Percentiles rank a stretch among this genome's conserved stretches.
These are phyloP conservation scores for Microcyclospora pomicola DNA, from an alignment of 2,329 filamentous ascomycete species.

Conservation along the genomic window DNA sequence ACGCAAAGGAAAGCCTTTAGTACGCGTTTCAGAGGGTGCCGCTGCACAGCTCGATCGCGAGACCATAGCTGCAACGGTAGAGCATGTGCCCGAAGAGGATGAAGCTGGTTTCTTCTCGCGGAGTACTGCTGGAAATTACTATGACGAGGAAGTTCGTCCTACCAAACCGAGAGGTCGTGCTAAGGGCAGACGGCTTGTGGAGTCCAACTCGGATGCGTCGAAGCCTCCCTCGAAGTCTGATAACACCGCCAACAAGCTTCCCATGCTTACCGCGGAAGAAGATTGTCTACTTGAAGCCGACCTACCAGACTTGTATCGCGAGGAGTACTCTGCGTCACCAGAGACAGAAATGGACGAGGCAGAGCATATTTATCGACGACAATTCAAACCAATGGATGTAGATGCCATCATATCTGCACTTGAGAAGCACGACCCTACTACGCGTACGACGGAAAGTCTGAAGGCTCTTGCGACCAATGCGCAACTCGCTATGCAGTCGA, in stretches of 20 bases:
- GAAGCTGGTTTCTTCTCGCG: not conserved
- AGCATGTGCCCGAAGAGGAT: not conserved
- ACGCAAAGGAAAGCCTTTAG: not conserved
- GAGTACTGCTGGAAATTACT: constrained; percentile 1
- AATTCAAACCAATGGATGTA: constrained; percentile 29
- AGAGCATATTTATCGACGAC: constrained; percentile 27
- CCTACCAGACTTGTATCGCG: constrained; percentile 15
- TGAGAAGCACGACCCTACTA: constrained; percentile 28
- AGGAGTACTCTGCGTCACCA: constrained; percentile 9
- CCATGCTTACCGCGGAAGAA: constrained; percentile 19
- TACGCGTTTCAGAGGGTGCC: constrained; percentile 5
- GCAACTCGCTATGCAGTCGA: constrained; percentile 36
- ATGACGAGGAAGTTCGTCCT: not conserved
- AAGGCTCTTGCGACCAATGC: constrained; percentile 43
- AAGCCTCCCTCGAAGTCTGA: constrained; percentile 10
- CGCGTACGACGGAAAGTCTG: constrained; percentile 38
- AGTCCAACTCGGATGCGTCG: not conserved
- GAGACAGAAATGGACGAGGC: constrained; percentile 20
- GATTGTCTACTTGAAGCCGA: constrained; percentile 19
- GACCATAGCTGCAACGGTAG: constrained; percentile 4
- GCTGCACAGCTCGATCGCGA: constrained; percentile 14
- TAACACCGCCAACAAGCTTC: not conserved
- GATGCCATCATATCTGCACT: constrained; percentile 30
- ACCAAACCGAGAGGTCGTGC: not conserved
- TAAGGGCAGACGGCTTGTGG: not conserved